Conservation (phyloP, 805 yeast species). For the Yueomyces sp. region DNA sequence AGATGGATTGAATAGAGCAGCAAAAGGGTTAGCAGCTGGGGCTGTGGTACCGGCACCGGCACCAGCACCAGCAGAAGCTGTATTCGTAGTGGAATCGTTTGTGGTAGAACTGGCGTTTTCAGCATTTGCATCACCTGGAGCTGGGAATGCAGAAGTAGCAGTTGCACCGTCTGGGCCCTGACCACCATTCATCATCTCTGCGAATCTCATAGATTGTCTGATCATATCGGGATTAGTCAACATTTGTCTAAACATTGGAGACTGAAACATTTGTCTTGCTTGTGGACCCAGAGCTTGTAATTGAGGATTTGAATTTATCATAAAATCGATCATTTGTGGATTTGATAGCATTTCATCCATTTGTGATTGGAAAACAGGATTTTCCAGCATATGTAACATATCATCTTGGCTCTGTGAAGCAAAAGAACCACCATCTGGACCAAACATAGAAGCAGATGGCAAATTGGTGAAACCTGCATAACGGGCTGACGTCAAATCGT, state of each 20-base stretch:
- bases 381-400: slow-evolving; percentile 58
- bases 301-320: slow-evolving; percentile 76
- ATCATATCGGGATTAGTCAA: slow-evolving; percentile 73
- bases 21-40: slow-evolving; percentile 39
- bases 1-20: slow-evolving; percentile 27
- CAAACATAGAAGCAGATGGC: slow-evolving; percentile 81
- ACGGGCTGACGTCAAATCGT: slow-evolving; percentile 88
- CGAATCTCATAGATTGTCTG: slow-evolving; percentile 71
- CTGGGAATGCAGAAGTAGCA: slow-evolving; percentile 28
- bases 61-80: slow-evolving; percentile 18
- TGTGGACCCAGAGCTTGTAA: slow-evolving; percentile 80
- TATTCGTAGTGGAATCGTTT: slow-evolving; percentile 8
- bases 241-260: slow-evolving; percentile 71
- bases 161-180: slow-evolving; percentile 17
- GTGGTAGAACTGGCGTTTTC: slow-evolving; percentile 15
- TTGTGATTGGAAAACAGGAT: slow-evolving; percentile 70
- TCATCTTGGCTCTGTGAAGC: slow-evolving; percentile 57
- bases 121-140: slow-evolving; percentile 30
- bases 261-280: slow-evolving; percentile 72
- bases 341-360: slow-evolving; percentile 73
- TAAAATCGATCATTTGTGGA: slow-evolving; percentile 76
- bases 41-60: slow-evolving; percentile 15
- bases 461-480: slow-evolving; percentile 82
- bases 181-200: slow-evolving; percentile 30
- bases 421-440: slow-evolving; percentile 74